phyloP scores from a whole-genome alignment of 805 yeast species.

The Ogataea trehaloabstinens region DNA sequence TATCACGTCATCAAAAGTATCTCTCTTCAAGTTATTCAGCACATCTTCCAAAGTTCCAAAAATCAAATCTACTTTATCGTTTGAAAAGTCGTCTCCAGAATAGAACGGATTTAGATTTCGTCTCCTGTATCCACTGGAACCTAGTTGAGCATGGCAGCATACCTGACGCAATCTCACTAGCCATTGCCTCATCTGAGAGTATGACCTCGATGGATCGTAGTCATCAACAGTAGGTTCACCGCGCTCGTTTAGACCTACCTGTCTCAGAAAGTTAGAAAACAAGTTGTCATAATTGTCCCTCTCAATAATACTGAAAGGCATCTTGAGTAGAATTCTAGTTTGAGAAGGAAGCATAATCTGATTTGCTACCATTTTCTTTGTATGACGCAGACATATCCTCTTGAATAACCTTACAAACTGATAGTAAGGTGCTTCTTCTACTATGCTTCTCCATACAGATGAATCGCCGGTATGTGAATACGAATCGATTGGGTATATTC shows the following conservation, averaged over 20 bases:
- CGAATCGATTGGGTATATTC: slow-evolving; percentile 59
- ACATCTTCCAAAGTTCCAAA: slow-evolving; percentile 64
- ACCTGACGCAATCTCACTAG: slow-evolving; percentile 66
- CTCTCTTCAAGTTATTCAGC: slow-evolving; percentile 58
- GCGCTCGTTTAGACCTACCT: slow-evolving; percentile 51
- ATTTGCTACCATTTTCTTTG: slow-evolving; percentile 75
- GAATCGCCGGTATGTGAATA: slow-evolving; percentile 17
- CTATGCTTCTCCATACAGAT: slow-evolving; percentile 28
- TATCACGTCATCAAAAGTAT: slow-evolving; percentile 48
- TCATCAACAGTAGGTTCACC: slow-evolving; percentile 49
- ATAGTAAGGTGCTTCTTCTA: slow-evolving; percentile 25
- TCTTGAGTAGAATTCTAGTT: slow-evolving; percentile 59
- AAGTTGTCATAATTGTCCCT: slow-evolving; percentile 74
- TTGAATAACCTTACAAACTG: slow-evolving; percentile 55
- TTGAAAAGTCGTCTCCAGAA: slow-evolving; percentile 8
- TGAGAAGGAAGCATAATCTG: slow-evolving; percentile 83
- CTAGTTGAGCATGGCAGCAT: slow-evolving; percentile 73
- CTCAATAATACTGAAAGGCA: slow-evolving; percentile 81
- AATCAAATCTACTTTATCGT: slow-evolving; percentile 18
- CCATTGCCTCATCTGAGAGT: slow-evolving; percentile 63
- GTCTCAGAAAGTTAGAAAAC: slow-evolving; percentile 55
- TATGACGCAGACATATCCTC: slow-evolving; percentile 66
- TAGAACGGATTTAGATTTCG: slow-evolving; percentile 5
- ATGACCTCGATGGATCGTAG: slow-evolving; percentile 46
- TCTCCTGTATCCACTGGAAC: slow-evolving; percentile 12